A percentile compares a stretch with the other conserved stretches of the same genome.
phyloP scores from a whole-genome alignment of 2,329 filamentous ascomycete genomes.

The Zasmidium cellare region DNA sequence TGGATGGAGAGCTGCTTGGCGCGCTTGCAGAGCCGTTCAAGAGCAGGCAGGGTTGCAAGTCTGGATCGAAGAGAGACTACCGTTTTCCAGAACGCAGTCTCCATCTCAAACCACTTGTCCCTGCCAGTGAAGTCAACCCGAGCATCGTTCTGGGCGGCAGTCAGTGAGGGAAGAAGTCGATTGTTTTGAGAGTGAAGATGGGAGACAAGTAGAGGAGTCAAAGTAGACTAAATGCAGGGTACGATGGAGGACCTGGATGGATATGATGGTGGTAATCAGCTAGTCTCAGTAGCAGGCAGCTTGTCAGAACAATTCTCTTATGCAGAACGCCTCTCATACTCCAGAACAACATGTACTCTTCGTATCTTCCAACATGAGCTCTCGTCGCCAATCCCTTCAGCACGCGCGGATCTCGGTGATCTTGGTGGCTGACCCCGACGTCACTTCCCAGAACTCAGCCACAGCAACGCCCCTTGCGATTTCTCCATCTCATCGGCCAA shows the following conservation, averaged over 20 bases:
- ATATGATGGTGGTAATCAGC: not conserved
- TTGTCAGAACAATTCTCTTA: not conserved
- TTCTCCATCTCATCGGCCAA: not conserved
- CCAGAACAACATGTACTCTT: too few species aligned
- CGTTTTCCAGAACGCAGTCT: constrained; percentile 15
- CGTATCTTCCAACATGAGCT: not conserved
- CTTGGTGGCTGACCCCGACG: too few species aligned
- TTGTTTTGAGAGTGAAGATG: too few species aligned
- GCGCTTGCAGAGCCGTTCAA: constrained; percentile 3
- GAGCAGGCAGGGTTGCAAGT: constrained; percentile 14
- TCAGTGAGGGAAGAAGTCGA: not conserved
- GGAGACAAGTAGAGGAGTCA: too few species aligned
- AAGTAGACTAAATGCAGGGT: constrained; percentile 1
- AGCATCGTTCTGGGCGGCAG: constrained; percentile 17
- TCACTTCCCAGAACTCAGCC: not conserved
- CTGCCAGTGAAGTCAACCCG: constrained; percentile 13
- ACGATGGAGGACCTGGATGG: constrained; percentile 1
- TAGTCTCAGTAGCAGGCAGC: not conserved
- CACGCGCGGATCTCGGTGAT: too few species aligned
- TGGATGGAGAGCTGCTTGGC: constrained; percentile 10
- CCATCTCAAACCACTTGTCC: constrained; percentile 12
- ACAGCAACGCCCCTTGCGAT: not conserved
- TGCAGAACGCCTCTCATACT: too few species aligned
- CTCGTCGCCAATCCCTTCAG: not conserved
- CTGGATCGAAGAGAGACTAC: constrained; percentile 14